Evolutionary conservation across 805 yeast species (phyloP).

Genomic region (Yarrowia bubula): DNA sequence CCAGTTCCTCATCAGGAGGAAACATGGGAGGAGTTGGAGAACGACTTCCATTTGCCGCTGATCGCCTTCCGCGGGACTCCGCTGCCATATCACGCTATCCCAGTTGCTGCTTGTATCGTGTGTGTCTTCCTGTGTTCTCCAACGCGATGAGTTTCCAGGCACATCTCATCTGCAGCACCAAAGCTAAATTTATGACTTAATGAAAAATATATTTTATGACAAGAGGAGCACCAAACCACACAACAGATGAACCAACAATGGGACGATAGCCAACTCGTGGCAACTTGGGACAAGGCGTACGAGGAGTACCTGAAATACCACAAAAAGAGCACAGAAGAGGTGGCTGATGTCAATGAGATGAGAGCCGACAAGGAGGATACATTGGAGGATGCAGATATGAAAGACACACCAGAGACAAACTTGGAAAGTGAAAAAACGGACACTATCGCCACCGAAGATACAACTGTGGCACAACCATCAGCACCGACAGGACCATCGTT

Average conservation of each 20-base stretch:
- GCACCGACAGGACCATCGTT: slow-evolving; percentile 8
- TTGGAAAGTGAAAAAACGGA: not conserved
- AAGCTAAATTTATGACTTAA: no score
- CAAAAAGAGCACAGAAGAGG: not conserved
- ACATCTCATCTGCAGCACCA: no score
- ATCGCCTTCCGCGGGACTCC: no score
- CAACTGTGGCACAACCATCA: not conserved
- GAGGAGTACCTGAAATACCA: slow-evolving; percentile 34
- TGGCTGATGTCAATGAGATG: not conserved
- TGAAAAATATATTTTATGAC: no score
- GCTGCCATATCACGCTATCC: no score
- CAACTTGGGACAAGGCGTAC: slow-evolving; percentile 32
- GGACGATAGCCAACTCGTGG: slow-evolving; percentile 33
- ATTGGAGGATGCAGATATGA: not conserved
- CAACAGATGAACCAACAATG: slow-evolving; percentile 32
- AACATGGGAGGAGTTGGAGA: not conserved
- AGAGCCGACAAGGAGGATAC: not conserved
- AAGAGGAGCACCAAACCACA: no score
- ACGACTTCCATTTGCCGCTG: no score
- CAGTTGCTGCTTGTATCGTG: no score
- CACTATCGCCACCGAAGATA: not conserved
- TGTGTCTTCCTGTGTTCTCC: no score
- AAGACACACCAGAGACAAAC: not conserved
- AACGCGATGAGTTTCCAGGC: no score
- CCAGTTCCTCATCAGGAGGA: not conserved